phyloP scores from a whole-genome alignment of 2,329 filamentous ascomycete species.

The Penicillium sp. region DNA sequence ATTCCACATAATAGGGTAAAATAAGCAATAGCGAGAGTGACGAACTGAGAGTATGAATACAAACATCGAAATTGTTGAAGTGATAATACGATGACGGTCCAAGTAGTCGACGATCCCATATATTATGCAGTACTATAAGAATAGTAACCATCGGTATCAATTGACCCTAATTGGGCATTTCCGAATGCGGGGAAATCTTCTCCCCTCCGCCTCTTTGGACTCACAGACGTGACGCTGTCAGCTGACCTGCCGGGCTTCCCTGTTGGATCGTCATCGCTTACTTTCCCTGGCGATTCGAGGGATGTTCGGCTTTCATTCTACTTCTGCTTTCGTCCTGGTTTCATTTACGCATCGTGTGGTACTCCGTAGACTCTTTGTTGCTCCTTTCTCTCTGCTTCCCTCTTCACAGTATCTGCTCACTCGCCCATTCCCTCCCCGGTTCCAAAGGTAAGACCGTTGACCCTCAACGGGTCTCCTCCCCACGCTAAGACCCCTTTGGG shows the following conservation, averaged over 20 bases:
- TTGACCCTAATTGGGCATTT: constrained; percentile 1
- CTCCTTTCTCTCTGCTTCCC: background rate
- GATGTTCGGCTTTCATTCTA: no score
- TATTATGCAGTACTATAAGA: no score
- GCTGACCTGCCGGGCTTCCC: constrained; percentile 20
- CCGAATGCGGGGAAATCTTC: constrained; percentile 17
- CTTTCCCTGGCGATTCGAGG: background rate
- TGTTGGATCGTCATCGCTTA: background rate
- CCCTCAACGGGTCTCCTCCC: constrained; percentile 29
- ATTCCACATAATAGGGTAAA: no score
- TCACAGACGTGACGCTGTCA: constrained; percentile 4
- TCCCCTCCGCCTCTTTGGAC: no score
- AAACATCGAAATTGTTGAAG: background rate
- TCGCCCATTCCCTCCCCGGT: background rate
- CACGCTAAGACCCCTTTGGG: constrained; percentile 28
- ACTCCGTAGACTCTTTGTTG: no score
- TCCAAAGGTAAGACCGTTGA: constrained; percentile 15
- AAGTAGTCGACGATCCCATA: no score
- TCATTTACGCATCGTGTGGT: no score
- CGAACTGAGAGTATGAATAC: background rate
- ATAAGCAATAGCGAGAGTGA: background rate
- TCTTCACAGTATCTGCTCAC: constrained; percentile 9
- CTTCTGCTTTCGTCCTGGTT: no score
- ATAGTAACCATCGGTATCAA: no score
- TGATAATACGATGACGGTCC: no score